These are phyloP conservation scores for Nemania bipapillata DNA, from an alignment of 2,329 filamentous ascomycete genomes.

Conservation along the genomic window DNA sequence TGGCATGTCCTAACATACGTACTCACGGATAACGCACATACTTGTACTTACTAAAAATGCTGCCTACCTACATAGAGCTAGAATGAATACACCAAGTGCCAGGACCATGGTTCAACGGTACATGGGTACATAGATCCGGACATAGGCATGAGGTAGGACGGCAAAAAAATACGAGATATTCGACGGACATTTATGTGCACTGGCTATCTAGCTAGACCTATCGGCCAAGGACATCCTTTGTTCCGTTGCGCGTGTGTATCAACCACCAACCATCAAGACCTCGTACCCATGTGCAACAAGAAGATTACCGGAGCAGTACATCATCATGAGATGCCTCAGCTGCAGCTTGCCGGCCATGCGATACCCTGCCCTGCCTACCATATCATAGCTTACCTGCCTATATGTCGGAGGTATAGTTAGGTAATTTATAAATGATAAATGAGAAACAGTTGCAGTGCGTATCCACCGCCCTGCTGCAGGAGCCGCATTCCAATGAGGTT, in stretches of 20 bases:
- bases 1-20: no score
- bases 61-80: not conserved
- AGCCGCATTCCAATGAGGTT: slow-evolving; percentile 33
- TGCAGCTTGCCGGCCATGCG: slow-evolving; percentile 26
- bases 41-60: no score
- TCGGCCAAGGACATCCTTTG: slow-evolving; percentile 19
- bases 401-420: slow-evolving; percentile 4
- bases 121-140: not conserved
- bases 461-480: slow-evolving; percentile 27
- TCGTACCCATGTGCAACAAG: not conserved
- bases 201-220: no score
- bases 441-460: slow-evolving; percentile 17
- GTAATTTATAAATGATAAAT: slow-evolving; percentile 6
- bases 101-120: slow-evolving; percentile 6
- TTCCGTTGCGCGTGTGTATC: slow-evolving; percentile 23
- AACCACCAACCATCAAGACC: slow-evolving; percentile 7
- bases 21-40: no score
- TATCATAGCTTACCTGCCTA: not conserved
- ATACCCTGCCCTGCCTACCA: no score
- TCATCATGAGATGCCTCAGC: slow-evolving; percentile 20
- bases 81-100: not conserved
- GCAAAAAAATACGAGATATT: slow-evolving; percentile 25
- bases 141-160: no score
- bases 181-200: slow-evolving; percentile 15
- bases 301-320: not conserved